phyloP scores from a whole-genome alignment of 1,284 basidiomycete species.

The Volvariella volvacea region DNA sequence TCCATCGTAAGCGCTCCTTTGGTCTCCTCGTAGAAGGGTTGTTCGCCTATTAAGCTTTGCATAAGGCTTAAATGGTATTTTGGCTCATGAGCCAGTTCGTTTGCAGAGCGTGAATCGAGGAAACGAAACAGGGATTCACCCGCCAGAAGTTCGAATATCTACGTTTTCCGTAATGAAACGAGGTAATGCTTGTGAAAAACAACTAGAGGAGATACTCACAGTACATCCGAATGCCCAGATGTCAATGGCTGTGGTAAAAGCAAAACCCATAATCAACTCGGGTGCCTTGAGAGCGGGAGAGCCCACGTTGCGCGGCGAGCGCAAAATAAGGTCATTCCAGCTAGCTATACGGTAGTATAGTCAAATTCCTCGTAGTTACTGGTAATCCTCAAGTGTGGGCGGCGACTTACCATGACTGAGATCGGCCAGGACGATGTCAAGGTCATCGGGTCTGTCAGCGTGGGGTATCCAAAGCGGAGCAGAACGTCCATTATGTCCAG shows the following conservation, averaged over 20 bases:
- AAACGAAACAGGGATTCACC: no score
- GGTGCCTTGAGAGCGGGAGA: background rate
- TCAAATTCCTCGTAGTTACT: background rate
- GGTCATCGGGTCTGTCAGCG: conserved; percentile 1
- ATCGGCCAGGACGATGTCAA: background rate
- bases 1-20: no score
- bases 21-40: no score
- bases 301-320: no score
- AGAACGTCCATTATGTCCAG: background rate
- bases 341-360: background rate
- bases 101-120: no score
- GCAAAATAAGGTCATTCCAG: background rate
- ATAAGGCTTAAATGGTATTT: no score
- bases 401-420: conserved; percentile 1
- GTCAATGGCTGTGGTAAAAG: conserved; percentile 1
- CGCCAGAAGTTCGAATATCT: no score
- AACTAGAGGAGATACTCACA: background rate
- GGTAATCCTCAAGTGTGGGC: background rate
- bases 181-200: no score
- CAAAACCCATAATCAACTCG: conserved; percentile 1
- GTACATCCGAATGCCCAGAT: conserved; percentile 5
- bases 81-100: no score
- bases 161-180: no score
- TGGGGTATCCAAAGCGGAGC: conserved; percentile 1
- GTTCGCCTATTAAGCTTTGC: no score